Base-by-base conservation (phyloP, 2,329 filamentous ascomycete species). In the Colletotrichum phormii region DNA sequence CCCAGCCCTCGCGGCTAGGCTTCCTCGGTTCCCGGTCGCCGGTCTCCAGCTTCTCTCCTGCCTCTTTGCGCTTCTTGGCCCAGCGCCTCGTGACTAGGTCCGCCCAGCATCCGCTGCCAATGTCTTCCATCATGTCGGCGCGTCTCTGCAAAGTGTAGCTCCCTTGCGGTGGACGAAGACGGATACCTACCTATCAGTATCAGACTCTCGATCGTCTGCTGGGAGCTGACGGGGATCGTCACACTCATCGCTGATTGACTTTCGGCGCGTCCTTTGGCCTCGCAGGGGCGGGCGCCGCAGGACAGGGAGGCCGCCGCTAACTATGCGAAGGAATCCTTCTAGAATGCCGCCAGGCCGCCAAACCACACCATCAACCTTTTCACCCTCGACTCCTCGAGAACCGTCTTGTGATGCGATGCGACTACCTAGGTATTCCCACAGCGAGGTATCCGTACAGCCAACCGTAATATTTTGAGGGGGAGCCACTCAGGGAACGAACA, bases 321-420 rank as follows among this genome's bases (percentile, higher is more conserved):
- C 35, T 13, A 49, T 35, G 26, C 60, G 35, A 15, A 58, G 49
- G 71, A 72, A 70, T 64, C 66, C 61, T 72, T 72, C 71, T 72
- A 72, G 71, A 72, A 72, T 70, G 61, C 70, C 35, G 46, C 64
- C 42, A 59, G 42, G 12, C 65, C n/a, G 42, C 42, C 54, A 57
- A 60, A 60, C 42, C 66, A 64, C 46, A 69, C 65, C 64, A 54
- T 72, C 22, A n/a, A 54, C 49, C 46, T 54, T 37, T 15, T 18
- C 2, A 4, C 11, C 7, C 24, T 57, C 54, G 7, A 57, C 5
- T 26, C 6, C 26, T 29, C 26, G 26, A 29, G 26, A 29, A 29
- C 42, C 37, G 37, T 42, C 37, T 42, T 18, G 15, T 42, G 37
- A 49, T 49, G 42, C 42, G 42, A n/a, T 49, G 22, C 18, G 42